Conservation (phyloP, 177 flowering plant genomes). For the Tripterygium wilfordii region DNA sequence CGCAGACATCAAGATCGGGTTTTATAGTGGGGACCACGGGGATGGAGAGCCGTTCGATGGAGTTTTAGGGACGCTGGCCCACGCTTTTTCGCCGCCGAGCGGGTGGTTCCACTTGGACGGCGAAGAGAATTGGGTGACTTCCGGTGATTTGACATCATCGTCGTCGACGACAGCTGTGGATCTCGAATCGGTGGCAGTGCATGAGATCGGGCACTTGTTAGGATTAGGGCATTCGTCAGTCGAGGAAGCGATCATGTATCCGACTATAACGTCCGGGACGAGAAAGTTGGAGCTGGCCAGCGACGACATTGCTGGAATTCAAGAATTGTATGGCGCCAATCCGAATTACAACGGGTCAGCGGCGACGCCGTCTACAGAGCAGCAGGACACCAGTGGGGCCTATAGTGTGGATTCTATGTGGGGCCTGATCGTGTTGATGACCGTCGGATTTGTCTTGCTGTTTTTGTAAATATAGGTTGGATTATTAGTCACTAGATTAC, state of each 20-base stretch:
- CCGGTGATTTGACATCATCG: constrained; percentile 17
- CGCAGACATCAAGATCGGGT: constrained; percentile 56
- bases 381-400: constrained; percentile 17
- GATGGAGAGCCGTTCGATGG: constrained; percentile 85
- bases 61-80: constrained; percentile 55
- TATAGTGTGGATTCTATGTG: not conserved
- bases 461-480: constrained; percentile 8
- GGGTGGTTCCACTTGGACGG: constrained; percentile 62
- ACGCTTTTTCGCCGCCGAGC: constrained; percentile 62
- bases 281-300: constrained; percentile 37
- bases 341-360: constrained; percentile 33
- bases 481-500: not conserved
- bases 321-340: constrained; percentile 55
- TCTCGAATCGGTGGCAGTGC: constrained; percentile 75
- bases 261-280: constrained; percentile 42
- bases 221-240: constrained; percentile 77
- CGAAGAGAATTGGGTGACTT: constrained; percentile 52
- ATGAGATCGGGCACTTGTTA: constrained; percentile 77
- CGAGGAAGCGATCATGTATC: constrained; percentile 72
- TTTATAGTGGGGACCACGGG: constrained; percentile 55
- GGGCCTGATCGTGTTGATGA: constrained; percentile 2
- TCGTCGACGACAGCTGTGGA: constrained; percentile 33
- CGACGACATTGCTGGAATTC: constrained; percentile 65
- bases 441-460: constrained; percentile 9
- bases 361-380: constrained; percentile 22